These are phyloP conservation scores for Cubamyces lactineus DNA, from an alignment of 768 basidiomycete species.

Conservation along the genomic window DNA sequence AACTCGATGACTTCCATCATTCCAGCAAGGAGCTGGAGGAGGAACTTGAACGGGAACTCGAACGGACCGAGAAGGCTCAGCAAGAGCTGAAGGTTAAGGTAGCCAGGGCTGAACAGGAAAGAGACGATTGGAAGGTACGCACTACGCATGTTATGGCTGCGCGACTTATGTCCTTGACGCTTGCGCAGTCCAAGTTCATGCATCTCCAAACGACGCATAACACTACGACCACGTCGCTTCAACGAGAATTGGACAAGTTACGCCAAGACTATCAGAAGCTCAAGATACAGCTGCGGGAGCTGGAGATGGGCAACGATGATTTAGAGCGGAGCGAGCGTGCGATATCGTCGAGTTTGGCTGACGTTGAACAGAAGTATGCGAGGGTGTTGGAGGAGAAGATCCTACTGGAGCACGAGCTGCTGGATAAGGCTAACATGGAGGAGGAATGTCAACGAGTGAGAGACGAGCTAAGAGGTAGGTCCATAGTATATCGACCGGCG, in stretches of 20 bases:
- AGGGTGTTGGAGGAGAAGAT: constrained; percentile 96
- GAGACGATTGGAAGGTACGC: constrained; percentile 93
- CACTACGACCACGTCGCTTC: constrained; percentile 86
- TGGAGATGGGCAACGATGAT: constrained; percentile 98
- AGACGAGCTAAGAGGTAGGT: constrained; percentile 88
- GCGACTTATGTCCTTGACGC: constrained; percentile 19
- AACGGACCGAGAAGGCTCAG: constrained; percentile 83
- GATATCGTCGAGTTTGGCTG: constrained; percentile 78
- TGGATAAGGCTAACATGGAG: constrained; percentile 88
- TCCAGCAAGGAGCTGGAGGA: constrained; percentile 92
- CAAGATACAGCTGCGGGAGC: constrained; percentile 78
- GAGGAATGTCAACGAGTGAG: constrained; percentile 89
- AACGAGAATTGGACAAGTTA: constrained; percentile 85
- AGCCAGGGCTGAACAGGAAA: constrained; percentile 68
- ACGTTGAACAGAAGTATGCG: constrained; percentile 87
- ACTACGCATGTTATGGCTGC: neutral
- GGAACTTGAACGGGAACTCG: constrained; percentile 89
- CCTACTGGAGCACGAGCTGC: constrained; percentile 90
- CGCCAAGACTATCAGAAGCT: constrained; percentile 72
- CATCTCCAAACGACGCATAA: constrained; percentile 89
- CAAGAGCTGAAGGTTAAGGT: constrained; percentile 78
- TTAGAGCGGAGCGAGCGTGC: constrained; percentile 93
- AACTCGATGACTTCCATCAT: constrained; percentile 86
- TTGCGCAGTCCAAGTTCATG: constrained; percentile 75
- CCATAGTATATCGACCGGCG: neutral